phyloP scores from a whole-genome alignment of 2,329 filamentous ascomycete species.

The Diatrype stigma region DNA sequence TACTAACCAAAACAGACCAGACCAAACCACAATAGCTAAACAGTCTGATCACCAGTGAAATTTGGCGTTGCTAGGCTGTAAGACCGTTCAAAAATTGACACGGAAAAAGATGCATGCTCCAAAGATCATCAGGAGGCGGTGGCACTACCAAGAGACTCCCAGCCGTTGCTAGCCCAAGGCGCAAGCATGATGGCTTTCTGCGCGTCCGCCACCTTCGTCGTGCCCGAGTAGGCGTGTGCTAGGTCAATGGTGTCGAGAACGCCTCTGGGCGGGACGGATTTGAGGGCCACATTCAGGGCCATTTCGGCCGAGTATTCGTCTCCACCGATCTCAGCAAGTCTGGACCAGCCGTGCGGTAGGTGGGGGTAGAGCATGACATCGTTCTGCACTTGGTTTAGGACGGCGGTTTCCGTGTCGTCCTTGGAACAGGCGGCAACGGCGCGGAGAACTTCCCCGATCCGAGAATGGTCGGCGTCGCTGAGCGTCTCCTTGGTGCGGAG shows the following conservation, averaged over 20 bases:
- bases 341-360: constrained; percentile 75
- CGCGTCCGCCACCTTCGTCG: constrained; percentile 66
- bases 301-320: constrained; percentile 62
- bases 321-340: constrained; percentile 56
- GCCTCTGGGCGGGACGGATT: constrained; percentile 69
- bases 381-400: constrained; percentile 63
- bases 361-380: constrained; percentile 79
- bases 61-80: background rate
- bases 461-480: constrained; percentile 58
- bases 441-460: constrained; percentile 71
- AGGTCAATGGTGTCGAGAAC: constrained; percentile 65
- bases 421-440: constrained; percentile 62
- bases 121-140: constrained; percentile 24
- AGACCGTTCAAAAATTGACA: background rate
- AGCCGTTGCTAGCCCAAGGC: constrained; percentile 69
- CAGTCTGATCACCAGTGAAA: too few species aligned
- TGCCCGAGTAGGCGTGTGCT: constrained; percentile 69
- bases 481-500: constrained; percentile 66
- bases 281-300: constrained; percentile 73
- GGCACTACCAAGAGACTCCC: constrained; percentile 51
- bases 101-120: background rate
- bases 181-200: constrained; percentile 75
- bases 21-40: too few species aligned
- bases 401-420: constrained; percentile 43
- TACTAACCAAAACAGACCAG: constrained; percentile 9